Base-by-base conservation (phyloP, 805 yeast genomes). In the Kodamaea hsintzibuensis region DNA sequence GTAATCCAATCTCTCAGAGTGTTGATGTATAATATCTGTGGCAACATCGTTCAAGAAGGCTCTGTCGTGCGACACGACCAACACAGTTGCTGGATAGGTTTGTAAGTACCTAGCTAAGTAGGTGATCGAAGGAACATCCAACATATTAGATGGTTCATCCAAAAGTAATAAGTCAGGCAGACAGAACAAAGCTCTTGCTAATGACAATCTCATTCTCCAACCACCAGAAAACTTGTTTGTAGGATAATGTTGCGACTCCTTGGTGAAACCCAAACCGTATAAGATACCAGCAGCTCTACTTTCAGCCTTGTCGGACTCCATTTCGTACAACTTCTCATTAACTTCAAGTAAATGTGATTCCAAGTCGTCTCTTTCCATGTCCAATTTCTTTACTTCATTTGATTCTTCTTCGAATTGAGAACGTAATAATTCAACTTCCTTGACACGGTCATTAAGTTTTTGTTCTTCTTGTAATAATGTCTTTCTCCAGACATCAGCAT, bases 141-240 rank as follows among this genome's bases (percentile, higher is more conserved):
- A 89, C 97, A 92, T 95, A 86, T 95, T 95, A 57, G 98, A 92
- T 65, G 99, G 99, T 81, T 95, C 99, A 83, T 95, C 99, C 60
- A 95, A 81, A 67, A 95, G 77, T 60, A 95, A 78, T 60, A 95
- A 78, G 71, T 95, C 99, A 0, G 99, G 99, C 68, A 91, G 87
- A 81, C 98, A 93, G 81, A 95, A 95, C 68, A 95, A 81, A 0
- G 99, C 99, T 74, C 99, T 85, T 2, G 99, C 99, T 56, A 95
- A 81, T n/a, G 98, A 89, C 60, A 95, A 81, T 79, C 99, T 89
- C 99, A 95, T 95, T 82, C 99, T 88, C 99, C 99, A 95, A 85
- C 99, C 99, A 83, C 99, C 99, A 51, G 98, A 91, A 70, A 95
- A 95, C 25, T 91, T 82, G 60, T 91, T 93, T 5, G 98, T 91